Evolutionary conservation across 2,329 filamentous ascomycete genomes (phyloP), one percentile per base, ranked within the genome.

Genomic region (Nemania sp.): DNA sequence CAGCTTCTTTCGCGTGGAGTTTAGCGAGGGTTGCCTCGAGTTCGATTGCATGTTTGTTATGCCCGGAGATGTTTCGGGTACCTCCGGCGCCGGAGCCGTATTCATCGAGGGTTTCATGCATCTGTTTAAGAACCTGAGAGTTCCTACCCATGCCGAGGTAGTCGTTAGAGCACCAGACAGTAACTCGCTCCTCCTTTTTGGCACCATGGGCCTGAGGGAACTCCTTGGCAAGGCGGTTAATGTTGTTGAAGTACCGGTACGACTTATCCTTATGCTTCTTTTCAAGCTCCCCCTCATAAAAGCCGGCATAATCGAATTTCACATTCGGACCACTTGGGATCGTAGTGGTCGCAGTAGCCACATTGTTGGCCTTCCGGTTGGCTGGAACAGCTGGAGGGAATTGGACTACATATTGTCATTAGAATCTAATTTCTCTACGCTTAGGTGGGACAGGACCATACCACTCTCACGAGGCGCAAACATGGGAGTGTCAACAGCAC

Each of bases 231-330:
- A 99, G 87, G 41, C 96, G 94, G 79, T 99, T 99, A 89, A 99
- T 99, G 86, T 99, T 99, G 87, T 99, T 99, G 86, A 99, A 99
- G 85, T 98, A 98, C 78, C 96, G 93, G 85, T 99, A 99, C 60
- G 94, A 98, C 85, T 98, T 98, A 87, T 99, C 96, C 87, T 97
- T 94, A 87, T 97, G 96, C 85, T 99, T 99, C 88, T 98, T 98
- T 76, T 98, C 93, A 74, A 99, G 83, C 81, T 99, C 95, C 69
- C 84, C 84, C 72, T 90, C 84, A 83, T 98, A 99, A 82, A 98
- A 99, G 54, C 81, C 88, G 76, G 97, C 90, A 77, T 99, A 99
- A 81, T 98, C 88, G 81, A 98, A 99, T 77, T 90, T 93, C 67
- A 85, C 85, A 49, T 68, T 70, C 57, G 73, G 70, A 52, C 67